phyloP scores from a whole-genome alignment of 305 asterid species.

The Ajuga reptans region DNA sequence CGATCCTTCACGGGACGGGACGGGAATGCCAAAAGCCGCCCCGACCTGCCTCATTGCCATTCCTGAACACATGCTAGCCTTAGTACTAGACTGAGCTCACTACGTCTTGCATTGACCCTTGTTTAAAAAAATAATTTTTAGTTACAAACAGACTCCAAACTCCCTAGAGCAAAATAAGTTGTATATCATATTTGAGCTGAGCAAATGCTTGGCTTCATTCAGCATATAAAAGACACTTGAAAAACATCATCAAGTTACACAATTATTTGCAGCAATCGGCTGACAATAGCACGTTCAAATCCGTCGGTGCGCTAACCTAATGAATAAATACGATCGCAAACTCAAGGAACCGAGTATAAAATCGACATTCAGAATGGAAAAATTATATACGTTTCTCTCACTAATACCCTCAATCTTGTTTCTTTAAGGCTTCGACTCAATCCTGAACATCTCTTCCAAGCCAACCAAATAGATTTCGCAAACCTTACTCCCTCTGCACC shows the following conservation, averaged over 20 bases:
- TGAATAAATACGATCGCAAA: constrained; percentile 16
- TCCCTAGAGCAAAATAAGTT: too few species aligned
- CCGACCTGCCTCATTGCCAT: too few species aligned
- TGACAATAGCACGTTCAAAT: neutral
- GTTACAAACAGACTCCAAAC: too few species aligned
- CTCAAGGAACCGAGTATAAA: neutral
- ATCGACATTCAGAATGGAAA: neutral
- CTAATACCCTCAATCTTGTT: neutral
- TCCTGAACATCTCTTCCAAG: constrained; percentile 1
- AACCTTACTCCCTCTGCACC: constrained; percentile 28
- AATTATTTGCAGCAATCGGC: neutral
- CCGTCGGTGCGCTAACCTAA: neutral
- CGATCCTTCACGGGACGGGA: too few species aligned
- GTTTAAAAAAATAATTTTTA: too few species aligned
- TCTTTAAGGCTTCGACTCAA: too few species aligned
- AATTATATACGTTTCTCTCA: constrained; percentile 17
- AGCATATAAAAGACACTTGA: neutral
- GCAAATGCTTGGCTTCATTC: too few species aligned
- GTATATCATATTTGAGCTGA: too few species aligned
- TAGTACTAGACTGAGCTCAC: too few species aligned
- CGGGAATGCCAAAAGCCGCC: too few species aligned
- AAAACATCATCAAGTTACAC: neutral
- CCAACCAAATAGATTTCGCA: neutral
- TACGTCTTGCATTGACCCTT: too few species aligned
- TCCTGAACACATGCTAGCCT: too few species aligned